Evolutionary conservation across 768 basidiomycete species (phyloP).

Genomic region (Lactifluus rugatus): DNA sequence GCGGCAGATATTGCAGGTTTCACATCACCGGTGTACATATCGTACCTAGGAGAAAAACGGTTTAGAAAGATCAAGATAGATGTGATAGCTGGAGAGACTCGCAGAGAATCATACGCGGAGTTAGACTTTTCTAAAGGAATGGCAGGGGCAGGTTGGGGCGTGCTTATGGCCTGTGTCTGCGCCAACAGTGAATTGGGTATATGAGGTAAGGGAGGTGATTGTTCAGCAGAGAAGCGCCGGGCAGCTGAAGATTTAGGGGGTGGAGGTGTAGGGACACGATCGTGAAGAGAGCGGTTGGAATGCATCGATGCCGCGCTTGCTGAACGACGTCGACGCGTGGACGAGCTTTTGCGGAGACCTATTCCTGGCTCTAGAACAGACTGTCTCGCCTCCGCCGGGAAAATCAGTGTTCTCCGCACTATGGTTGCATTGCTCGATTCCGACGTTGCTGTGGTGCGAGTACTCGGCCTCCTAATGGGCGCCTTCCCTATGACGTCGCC

Average conservation of each 20-base stretch:
- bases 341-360: conserved; percentile 22
- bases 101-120: conserved; percentile 74
- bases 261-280: conserved; percentile 79
- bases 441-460: conserved; percentile 1
- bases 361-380: conserved; percentile 44
- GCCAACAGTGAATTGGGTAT: conserved; percentile 43
- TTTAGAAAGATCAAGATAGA: conserved; percentile 7
- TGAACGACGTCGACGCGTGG: conserved; percentile 48
- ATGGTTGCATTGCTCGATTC: conserved; percentile 29
- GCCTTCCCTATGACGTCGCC: conserved; percentile 12
- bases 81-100: conserved; percentile 29
- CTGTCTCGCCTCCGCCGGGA: conserved; percentile 55
- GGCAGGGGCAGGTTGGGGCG: conserved; percentile 30
- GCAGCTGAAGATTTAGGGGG: conserved; percentile 48
- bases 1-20: conserved; percentile 27
- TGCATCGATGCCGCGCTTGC: conserved; percentile 45
- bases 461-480: conserved; percentile 3
- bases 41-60: conserved; percentile 43
- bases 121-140: conserved; percentile 51
- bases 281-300: conserved; percentile 68
- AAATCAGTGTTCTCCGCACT: conserved; percentile 71
- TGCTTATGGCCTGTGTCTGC: conserved; percentile 28
- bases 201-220: conserved; percentile 60
- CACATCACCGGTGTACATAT: conserved; percentile 65
- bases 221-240: conserved; percentile 58